Evolutionary conservation across 192 early-diverging fungal genomes (phyloP).

Genomic region (Coemansia umbellata): DNA sequence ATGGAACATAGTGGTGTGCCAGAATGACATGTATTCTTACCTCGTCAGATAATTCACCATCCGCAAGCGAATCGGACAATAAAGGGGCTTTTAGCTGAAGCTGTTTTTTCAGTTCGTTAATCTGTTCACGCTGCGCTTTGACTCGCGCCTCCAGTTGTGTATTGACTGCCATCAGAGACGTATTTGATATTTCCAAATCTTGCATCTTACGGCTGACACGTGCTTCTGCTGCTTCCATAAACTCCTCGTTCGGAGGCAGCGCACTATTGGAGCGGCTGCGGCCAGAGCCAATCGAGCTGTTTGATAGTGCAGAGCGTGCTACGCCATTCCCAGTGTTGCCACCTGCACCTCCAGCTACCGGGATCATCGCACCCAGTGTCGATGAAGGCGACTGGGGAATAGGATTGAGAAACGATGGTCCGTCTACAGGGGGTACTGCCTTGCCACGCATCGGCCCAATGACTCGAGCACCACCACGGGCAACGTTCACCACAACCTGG

Average conservation of each 20-base stretch:
- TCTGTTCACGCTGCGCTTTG: conserved; percentile 42
- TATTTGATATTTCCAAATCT: conserved; percentile 52
- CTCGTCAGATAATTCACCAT: conserved; percentile 42
- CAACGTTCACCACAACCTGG: conserved; percentile 42
- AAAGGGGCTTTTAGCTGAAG: conserved; percentile 26
- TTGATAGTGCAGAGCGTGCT: conserved; percentile 40
- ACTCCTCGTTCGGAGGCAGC: conserved; percentile 31
- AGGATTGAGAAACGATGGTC: conserved; percentile 40
- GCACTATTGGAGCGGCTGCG: conserved; percentile 46
- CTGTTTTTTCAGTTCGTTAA: conserved; percentile 45
- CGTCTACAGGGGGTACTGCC: conserved; percentile 5
- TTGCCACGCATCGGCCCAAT: conserved; percentile 47
- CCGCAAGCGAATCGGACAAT: conserved; percentile 15
- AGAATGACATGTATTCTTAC: conserved; percentile 27
- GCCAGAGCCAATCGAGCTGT: conserved; percentile 26
- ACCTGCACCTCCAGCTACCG: background rate
- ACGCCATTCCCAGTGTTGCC: conserved; percentile 7
- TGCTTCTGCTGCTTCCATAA: conserved; percentile 49
- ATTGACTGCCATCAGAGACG: conserved; percentile 48
- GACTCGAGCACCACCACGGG: conserved; percentile 47
- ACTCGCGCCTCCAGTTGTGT: conserved; percentile 45
- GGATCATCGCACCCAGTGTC: conserved; percentile 23
- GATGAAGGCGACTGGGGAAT: conserved; percentile 51
- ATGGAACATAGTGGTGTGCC: background rate
- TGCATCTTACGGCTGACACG: conserved; percentile 51